Base-by-base conservation (phyloP, 768 basidiomycete genomes). In the Lactifluus piperatus region DNA sequence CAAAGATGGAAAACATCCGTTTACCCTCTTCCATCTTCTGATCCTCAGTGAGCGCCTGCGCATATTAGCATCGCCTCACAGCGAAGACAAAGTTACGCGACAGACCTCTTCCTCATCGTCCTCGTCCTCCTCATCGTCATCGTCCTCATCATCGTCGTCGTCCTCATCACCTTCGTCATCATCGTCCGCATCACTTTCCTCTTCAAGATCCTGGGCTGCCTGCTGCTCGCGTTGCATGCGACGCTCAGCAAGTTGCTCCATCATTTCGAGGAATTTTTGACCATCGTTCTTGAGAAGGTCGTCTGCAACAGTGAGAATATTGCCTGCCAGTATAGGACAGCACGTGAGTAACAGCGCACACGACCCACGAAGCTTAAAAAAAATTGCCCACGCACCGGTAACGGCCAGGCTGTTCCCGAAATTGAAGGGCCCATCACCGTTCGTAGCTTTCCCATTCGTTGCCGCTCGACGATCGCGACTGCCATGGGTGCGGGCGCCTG, bases 11-110 rank as follows among this genome's bases (percentile, higher is more conserved):
- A 77, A 99, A 99, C 97, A 99, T 99, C 51, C 91, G 83, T 72
- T 94, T 93, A 65, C 97, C 97, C 74, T 98, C 97, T 73, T 97
- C 95, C 88, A 95, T 94, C 74, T 95, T 94, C 74, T 97, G 91
- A 72, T 92, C 90, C 71, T 97, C 94, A 2, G 94, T 94, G 81
- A 95, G 82, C 48, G 81, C 77, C 84, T 87, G 64, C 63, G 56
- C 32, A 22, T 52, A 52, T 58, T 48, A 65, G 57, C 14, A 62
- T 53, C 58, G 47, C 51, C 62, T 50, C 22, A 62, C 56, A 43
- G 41, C 34, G 34, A 63, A 26, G 48, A 60, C 45, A 24, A 30
- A 26, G n/a, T 44, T 11, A 48, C 36, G 30, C 3, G 30, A 64
- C 56, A 43, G 27, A 51, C 48, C 44, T 63, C 71, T 48, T 72